Conservation (phyloP, 192 early-diverging fungal genomes). For the Podila epicladia region DNA sequence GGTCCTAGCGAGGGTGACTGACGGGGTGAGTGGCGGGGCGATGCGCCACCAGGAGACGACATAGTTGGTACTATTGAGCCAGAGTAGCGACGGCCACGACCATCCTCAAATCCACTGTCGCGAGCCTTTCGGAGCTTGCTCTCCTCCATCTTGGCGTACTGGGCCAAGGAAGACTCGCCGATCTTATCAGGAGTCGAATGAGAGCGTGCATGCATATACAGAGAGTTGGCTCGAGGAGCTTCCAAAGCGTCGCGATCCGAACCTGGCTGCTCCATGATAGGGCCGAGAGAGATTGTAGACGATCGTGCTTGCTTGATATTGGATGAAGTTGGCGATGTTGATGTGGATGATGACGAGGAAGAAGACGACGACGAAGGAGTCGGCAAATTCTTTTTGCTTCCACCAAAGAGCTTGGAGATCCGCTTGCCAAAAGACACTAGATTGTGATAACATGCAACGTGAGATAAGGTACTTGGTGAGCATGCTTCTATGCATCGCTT, state of each 20-base stretch:
- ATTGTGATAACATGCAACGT: not conserved
- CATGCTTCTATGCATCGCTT: not conserved
- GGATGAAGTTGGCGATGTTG: conserved; percentile 5
- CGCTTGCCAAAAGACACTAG: conserved; percentile 44
- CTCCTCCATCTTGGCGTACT: conserved; percentile 11
- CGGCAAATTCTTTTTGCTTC: not conserved
- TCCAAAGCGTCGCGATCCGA: not conserved
- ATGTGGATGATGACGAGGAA: not conserved
- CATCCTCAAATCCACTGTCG: conserved; percentile 39
- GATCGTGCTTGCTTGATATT: conserved; percentile 7
- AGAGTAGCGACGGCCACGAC: conserved; percentile 22
- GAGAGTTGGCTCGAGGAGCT: conserved; percentile 3
- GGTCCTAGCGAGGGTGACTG: not conserved
- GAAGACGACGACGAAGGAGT: not conserved
- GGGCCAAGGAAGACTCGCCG: conserved; percentile 5
- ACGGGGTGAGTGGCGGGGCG: not conserved
- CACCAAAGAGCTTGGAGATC: conserved; percentile 35
- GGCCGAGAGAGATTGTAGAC: conserved; percentile 13
- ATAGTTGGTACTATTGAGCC: not conserved
- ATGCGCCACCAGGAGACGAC: not conserved
- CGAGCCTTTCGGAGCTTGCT: conserved; percentile 16
- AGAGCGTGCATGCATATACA: conserved; percentile 33
- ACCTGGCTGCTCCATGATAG: conserved; percentile 23
- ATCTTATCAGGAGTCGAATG: conserved; percentile 35
- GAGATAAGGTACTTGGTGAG: not conserved